Percentiles rank a stretch among this genome's conserved stretches.
phyloP scores from a whole-genome alignment of 257 asterid species.

The Haberlea rhodopensis region DNA sequence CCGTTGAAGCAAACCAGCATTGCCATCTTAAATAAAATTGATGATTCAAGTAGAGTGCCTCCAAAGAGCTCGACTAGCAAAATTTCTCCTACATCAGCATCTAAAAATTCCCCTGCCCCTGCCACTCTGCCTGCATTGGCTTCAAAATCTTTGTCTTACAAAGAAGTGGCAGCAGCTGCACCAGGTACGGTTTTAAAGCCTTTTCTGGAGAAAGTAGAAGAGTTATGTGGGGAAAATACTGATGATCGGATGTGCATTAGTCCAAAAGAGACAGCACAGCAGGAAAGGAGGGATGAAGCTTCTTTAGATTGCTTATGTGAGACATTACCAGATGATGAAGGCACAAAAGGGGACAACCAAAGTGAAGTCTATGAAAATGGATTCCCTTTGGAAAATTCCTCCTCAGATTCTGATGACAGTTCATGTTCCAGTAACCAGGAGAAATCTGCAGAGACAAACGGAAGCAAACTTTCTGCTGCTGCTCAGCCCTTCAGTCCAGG shows the following conservation, averaged over 20 bases:
- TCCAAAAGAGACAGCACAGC: slow-evolving; percentile 53
- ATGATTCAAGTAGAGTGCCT: slow-evolving; percentile 46
- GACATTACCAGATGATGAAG: slow-evolving; percentile 39
- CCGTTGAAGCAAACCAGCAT: slow-evolving; percentile 35
- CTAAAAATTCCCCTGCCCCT: slow-evolving; percentile 49
- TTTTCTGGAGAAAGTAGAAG: slow-evolving; percentile 81
- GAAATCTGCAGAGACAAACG: slow-evolving; percentile 55
- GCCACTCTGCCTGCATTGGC: slow-evolving; percentile 51
- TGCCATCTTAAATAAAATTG: slow-evolving; percentile 29
- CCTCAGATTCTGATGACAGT: slow-evolving; percentile 45
- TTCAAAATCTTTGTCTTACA: slow-evolving; percentile 81
- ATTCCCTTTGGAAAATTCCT: slow-evolving; percentile 34
- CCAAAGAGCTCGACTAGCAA: slow-evolving; percentile 44
- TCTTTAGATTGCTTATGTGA: slow-evolving; percentile 35
- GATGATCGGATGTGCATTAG: slow-evolving; percentile 55
- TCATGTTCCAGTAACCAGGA: slow-evolving; percentile 46
- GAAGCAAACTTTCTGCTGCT: slow-evolving; percentile 91
- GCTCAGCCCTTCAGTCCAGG: slow-evolving; percentile 92
- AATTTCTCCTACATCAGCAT: slow-evolving; percentile 33
- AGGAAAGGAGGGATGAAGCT: slow-evolving; percentile 39
- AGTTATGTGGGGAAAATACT: slow-evolving; percentile 56
- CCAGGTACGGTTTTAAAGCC: slow-evolving; percentile 99
- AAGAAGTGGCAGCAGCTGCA: slow-evolving; percentile 92
- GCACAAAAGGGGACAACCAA: slow-evolving; percentile 43
- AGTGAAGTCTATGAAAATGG: slow-evolving; percentile 44